Evolutionary conservation across 2,329 filamentous ascomycete genomes (phyloP).

Genomic region (Penicillium polonicum): DNA sequence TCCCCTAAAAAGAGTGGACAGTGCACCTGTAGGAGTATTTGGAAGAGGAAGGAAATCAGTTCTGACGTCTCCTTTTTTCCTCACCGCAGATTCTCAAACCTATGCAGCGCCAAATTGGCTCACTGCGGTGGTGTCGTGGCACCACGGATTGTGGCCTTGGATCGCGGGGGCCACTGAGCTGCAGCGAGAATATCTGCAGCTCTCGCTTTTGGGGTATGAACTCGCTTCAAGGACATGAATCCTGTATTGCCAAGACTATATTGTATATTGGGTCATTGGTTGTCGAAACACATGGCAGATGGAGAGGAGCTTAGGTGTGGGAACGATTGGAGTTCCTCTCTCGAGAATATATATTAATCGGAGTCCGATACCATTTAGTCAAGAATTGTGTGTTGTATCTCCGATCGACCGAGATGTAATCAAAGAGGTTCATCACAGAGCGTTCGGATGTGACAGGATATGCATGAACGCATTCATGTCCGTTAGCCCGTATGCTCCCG

Average conservation of each 20-base stretch:
- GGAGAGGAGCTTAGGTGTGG: not conserved
- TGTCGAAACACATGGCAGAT: slow-evolving; percentile 19
- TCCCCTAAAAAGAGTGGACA: not conserved
- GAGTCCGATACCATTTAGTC: not conserved
- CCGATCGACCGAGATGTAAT: not conserved
- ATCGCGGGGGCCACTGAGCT: slow-evolving; percentile 19
- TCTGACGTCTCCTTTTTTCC: slow-evolving; percentile 1
- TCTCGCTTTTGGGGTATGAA: slow-evolving; percentile 17
- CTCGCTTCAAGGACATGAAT: not conserved
- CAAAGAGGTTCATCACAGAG: not conserved
- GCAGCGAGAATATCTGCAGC: slow-evolving; percentile 21
- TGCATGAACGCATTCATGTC: not conserved
- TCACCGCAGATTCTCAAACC: slow-evolving; percentile 24
- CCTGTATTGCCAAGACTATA: slow-evolving; percentile 1
- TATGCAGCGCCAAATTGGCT: slow-evolving; percentile 28
- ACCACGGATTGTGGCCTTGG: slow-evolving; percentile 27
- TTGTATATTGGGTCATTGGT: not conserved
- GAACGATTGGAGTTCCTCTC: not conserved
- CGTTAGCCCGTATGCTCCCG: not conserved
- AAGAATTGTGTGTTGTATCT: not conserved
- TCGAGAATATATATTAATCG: not conserved
- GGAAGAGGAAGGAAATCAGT: not conserved
- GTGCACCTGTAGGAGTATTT: not conserved
- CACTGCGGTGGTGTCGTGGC: slow-evolving; percentile 36
- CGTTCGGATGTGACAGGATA: not conserved